These are phyloP conservation scores for Nakataea oryzae DNA, from an alignment of 2,329 filamentous ascomycete species.

Conservation along the genomic window DNA sequence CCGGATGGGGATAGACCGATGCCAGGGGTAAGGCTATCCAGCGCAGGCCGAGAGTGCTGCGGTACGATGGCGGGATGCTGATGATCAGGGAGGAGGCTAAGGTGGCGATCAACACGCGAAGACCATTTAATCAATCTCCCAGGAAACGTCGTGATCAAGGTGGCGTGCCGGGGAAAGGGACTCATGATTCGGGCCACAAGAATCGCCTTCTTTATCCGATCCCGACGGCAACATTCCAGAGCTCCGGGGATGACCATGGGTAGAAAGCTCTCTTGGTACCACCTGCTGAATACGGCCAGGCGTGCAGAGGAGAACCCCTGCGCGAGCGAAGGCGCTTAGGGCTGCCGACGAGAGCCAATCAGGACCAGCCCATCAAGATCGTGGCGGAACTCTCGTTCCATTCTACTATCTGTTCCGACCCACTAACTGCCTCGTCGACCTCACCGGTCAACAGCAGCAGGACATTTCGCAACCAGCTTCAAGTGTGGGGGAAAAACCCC, in stretches of 20 bases:
- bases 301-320: neutral
- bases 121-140: no score
- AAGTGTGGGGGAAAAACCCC: neutral
- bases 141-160: no score
- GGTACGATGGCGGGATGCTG: neutral
- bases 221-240: no score
- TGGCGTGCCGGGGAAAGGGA: no score
- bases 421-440: neutral
- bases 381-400: neutral
- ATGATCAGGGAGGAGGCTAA: neutral
- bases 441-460: neutral
- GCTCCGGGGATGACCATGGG: no score
- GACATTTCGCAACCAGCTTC: neutral
- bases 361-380: neutral
- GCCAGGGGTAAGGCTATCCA: neutral
- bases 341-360: neutral
- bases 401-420: neutral
- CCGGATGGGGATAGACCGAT: neutral
- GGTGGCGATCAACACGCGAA: no score
- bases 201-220: no score
- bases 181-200: no score
- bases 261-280: neutral
- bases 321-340: neutral
- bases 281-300: neutral
- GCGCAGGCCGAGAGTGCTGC: neutral